Evolutionary conservation across 257 asterid species (phyloP).

Genomic region (Nicotiana otophora): DNA sequence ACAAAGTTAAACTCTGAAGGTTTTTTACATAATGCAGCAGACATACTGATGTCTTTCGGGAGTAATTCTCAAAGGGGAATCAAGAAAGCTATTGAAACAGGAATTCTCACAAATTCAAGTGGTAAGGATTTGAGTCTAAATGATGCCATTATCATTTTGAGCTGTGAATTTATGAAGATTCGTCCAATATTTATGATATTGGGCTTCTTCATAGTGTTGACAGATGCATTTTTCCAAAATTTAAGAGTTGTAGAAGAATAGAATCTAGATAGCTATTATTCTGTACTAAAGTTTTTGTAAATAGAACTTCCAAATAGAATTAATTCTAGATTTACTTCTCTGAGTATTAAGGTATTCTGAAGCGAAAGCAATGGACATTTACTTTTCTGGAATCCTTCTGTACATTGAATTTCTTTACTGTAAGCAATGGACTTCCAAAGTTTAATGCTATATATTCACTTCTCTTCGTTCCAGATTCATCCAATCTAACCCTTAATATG

Average conservation of each 20-base stretch:
- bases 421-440: too few species aligned
- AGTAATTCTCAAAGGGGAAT: constrained; percentile 28
- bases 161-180: constrained; percentile 27
- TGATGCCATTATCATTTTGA: constrained; percentile 65
- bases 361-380: too few species aligned
- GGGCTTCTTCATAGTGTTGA: constrained; percentile 64
- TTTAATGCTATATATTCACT: background rate
- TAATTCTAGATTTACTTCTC: background rate
- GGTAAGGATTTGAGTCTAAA: constrained; percentile 52
- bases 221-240: constrained; percentile 41
- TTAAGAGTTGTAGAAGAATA: background rate
- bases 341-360: too few species aligned
- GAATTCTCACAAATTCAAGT: constrained; percentile 24
- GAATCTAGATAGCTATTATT: background rate
- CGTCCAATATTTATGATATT: constrained; percentile 26
- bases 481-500: too few species aligned
- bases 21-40: too few species aligned
- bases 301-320: background rate
- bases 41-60: too few species aligned
- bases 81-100: constrained; percentile 56
- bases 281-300: background rate
- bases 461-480: background rate
- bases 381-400: too few species aligned
- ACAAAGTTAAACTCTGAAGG: too few species aligned
- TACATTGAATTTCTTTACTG: too few species aligned